Base-by-base conservation (phyloP, 305 asterid genomes). In the Fraxinus paxiana region DNA sequence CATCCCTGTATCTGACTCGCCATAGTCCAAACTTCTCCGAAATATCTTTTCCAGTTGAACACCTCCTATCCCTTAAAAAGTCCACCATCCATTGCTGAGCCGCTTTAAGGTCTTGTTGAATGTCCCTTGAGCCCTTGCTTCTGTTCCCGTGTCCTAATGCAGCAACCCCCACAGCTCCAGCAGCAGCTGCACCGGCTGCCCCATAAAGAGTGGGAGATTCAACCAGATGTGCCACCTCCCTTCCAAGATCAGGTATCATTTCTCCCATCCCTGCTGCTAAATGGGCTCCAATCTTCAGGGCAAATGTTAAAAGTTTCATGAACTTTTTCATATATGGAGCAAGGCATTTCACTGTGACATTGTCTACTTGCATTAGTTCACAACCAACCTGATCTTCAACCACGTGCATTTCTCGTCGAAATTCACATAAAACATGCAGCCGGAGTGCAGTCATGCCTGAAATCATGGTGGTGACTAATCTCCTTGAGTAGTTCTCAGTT, bases 201-300 rank as follows among this genome's bases (percentile, higher is more conserved):
- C 97, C 96, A 4, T 90, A 91, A 71, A 90, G 73, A 34, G 88
- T 12, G 9, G 98, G 93, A 79, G 97, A 92, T 1, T 88, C 87
- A 3, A 85, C 78, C 74, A 95, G 85, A 85, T 90, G 95, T 10
- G 94, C 89, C 5, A 95, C 95, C 87, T 89, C 98, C 86, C 90
- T 84, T 72, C 98, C 92, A 20, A 95, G 88, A 89, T 95, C 98
- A 74, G 98, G 98, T 85, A 95, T 95, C 92, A 95, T 82, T 75
- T 89, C 92, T 33, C 98, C 98, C 98, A 95, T 95, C 10, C 98
- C 98, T 75, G 81, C 94, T 74, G 98, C 97, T 78, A 95, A 83
- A 79, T 95, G 98, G 30, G 98, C 98, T 79, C 98, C 98, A 26
- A 94, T 92, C 83, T 94, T 93, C 43, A 94, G 92, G 34, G 98